Evolutionary conservation across 768 basidiomycete genomes (phyloP).

Genomic region (Lentinula guzmanii): DNA sequence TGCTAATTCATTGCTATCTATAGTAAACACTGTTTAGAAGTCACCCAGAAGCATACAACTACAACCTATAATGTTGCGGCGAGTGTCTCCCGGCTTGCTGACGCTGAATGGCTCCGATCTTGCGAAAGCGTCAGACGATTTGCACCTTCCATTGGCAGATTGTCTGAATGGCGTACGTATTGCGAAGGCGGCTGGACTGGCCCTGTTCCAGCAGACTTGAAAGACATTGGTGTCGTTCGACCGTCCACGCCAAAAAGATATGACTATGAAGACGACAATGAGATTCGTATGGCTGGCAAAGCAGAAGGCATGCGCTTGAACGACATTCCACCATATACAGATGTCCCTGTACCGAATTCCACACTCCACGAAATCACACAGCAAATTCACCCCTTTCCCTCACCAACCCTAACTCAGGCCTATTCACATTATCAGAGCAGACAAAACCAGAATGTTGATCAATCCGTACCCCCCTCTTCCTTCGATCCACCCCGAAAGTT

Average conservation of each 20-base stretch:
- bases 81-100: slow-evolving; percentile 63
- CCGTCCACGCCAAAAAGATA: not conserved
- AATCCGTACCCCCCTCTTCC: slow-evolving; percentile 18
- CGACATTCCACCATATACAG: not conserved
- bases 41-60: slow-evolving; percentile 55
- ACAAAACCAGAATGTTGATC: slow-evolving; percentile 7
- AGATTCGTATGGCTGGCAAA: not conserved
- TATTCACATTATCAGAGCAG: slow-evolving; percentile 8
- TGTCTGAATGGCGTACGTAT: slow-evolving; percentile 66
- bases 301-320: not conserved
- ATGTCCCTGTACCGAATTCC: not conserved
- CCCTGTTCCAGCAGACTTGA: slow-evolving; percentile 38
- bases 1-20: not conserved
- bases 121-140: slow-evolving; percentile 69
- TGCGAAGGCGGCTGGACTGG: slow-evolving; percentile 76
- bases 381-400: not conserved
- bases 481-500: slow-evolving; percentile 31
- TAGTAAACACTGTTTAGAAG: slow-evolving; percentile 61
- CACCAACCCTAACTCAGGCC: not conserved
- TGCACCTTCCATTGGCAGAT: slow-evolving; percentile 59
- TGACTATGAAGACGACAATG: not conserved
- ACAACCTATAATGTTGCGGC: slow-evolving; percentile 60
- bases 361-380: not conserved
- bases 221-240: slow-evolving; percentile 18
- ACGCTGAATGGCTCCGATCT: slow-evolving; percentile 68